These are phyloP conservation scores for Microdochium bolleyi DNA, from an alignment of 2,329 filamentous ascomycete genomes.

Conservation along the genomic window DNA sequence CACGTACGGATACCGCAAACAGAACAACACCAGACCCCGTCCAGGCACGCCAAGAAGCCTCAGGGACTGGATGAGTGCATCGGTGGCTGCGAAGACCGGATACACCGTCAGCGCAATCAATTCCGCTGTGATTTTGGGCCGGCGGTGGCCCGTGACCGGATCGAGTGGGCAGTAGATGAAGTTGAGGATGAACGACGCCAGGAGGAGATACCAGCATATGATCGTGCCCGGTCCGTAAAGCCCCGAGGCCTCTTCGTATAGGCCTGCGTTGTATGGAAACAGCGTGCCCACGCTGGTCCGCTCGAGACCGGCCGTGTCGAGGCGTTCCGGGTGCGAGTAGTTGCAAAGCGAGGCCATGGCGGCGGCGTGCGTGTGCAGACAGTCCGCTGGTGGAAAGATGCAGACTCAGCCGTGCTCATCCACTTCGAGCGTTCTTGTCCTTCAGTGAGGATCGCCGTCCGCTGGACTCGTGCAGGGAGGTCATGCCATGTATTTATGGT, in stretches of 20 bases:
- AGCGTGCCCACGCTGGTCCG: background rate
- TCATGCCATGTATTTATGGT: no score
- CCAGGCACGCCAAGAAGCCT: background rate
- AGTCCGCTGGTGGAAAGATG: no score
- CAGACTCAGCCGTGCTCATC: no score
- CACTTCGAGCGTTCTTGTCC: no score
- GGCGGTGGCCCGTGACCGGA: background rate
- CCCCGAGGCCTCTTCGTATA: background rate
- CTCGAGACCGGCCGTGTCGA: background rate
- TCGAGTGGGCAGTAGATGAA: background rate
- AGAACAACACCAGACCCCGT: background rate
- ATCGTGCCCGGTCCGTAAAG: background rate
- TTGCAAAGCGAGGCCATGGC: background rate
- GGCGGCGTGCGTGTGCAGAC: no score
- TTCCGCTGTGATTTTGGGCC: background rate
- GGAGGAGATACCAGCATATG: background rate
- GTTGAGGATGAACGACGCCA: background rate
- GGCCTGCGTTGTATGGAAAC: background rate
- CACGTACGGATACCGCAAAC: background rate
- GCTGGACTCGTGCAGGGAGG: no score
- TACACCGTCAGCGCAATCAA: background rate
- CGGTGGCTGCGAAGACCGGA: background rate
- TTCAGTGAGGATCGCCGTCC: no score
- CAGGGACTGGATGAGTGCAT: background rate
- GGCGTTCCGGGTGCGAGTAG: background rate